Base-by-base conservation (phyloP, 495 filamentous ascomycete species). In the Tetracladium setigerum region DNA sequence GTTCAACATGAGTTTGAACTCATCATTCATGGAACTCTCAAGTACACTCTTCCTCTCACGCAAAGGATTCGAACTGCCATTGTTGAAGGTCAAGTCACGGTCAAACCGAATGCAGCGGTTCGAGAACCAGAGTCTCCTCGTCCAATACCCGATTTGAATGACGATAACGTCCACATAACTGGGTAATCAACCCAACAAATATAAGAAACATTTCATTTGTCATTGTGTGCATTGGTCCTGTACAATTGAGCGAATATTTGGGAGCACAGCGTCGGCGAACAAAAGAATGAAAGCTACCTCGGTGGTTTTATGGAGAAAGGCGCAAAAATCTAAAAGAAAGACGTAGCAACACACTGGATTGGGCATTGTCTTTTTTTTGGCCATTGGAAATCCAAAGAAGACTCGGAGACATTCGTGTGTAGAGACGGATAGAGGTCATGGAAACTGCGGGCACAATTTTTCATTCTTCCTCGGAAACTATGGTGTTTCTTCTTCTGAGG, bases 1-100 rank as follows among this genome's bases (percentile, higher is more conserved):
- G 66, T 97, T 22, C 74, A 90, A 56, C 82, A 96, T 66, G 85
- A 89, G 30, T 98, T 97, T 52, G 86, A 94, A 47, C 70, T 98
- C 43, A 88, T 95, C 48, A 79, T 97, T 24, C 80, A 89, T 42
- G 92, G 92, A 32, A 82, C 90, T 6, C 66, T 98, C 57, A 87
- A 86, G 61, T 98, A 98, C 58, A 82, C 84, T 24, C 70, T 96
- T 15, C 92, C 92, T 10, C 70, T 98, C 43, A 90, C 77, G 56
- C 81, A 82, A 30, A 77, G 76, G 33, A 70, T 79, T 40, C 70
- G 81, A 52, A 78, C 67, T 17, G 67, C 72, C 17, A 64, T 65
- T 10, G 72, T 78, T 19, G 66, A 65, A 7, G 73, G 73, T 11
- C 71, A 71, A 55, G 69, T 67, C 5, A 62, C 58, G 1, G 71